phyloP scores from a whole-genome alignment of 345 rosid species.

The Hypericum perforatum region DNA sequence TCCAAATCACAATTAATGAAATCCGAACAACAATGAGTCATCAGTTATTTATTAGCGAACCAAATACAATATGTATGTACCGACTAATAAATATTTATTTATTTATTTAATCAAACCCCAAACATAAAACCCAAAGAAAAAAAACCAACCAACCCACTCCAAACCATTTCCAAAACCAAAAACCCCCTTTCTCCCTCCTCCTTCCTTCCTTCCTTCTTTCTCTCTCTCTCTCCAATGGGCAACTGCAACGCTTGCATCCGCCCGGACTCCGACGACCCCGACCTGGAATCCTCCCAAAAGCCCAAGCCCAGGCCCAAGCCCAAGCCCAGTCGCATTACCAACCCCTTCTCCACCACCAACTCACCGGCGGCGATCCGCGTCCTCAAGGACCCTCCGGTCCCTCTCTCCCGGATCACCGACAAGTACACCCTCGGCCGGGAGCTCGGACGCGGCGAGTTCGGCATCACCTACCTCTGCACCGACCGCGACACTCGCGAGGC shows the following conservation, averaged over 20 bases:
- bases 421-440: constrained; percentile 6
- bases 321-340: background rate
- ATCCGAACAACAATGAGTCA: too few species aligned
- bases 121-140: background rate
- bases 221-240: background rate
- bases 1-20: too few species aligned
- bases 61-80: too few species aligned
- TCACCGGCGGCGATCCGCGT: constrained; percentile 6
- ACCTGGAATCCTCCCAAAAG: background rate
- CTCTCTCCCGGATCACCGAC: constrained; percentile 3
- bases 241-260: constrained; percentile 5
- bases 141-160: background rate
- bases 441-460: constrained; percentile 6
- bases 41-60: too few species aligned
- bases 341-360: background rate
- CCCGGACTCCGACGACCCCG: background rate
- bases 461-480: constrained; percentile 1
- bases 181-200: constrained; percentile 2
- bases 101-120: background rate
- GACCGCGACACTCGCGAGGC: constrained; percentile 2
- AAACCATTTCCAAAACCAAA: background rate
- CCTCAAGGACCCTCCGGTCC: background rate
- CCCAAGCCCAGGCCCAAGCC: background rate
- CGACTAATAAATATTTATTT: background rate
- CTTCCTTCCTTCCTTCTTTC: background rate